Evolutionary conservation across 2,329 filamentous ascomycete genomes (phyloP).

Genomic region (Westerdykella ornata): DNA sequence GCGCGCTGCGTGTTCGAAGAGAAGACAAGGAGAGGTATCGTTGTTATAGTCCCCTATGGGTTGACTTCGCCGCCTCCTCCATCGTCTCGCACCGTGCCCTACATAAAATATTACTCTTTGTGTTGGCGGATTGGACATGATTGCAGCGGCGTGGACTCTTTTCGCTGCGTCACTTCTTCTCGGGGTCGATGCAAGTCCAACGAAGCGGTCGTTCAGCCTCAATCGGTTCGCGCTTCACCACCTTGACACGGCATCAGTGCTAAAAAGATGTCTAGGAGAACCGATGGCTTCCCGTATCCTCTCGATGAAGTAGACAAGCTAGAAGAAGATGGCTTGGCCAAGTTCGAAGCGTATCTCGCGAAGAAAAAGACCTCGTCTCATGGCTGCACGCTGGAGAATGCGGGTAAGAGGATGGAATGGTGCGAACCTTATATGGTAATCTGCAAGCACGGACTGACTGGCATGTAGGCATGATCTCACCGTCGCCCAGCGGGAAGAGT

Average conservation of each 20-base stretch:
- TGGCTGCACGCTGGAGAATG: slow-evolving; percentile 20
- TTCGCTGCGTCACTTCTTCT: not conserved
- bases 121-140: not conserved
- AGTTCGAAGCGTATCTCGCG: slow-evolving; percentile 18
- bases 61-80: too few relatives aligned
- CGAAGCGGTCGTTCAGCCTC: not conserved
- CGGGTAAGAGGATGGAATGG: slow-evolving; percentile 17
- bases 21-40: too few relatives aligned
- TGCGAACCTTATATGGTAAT: slow-evolving; percentile 1
- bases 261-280: not conserved
- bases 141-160: not conserved
- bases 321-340: slow-evolving; percentile 12
- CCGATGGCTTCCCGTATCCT: slow-evolving; percentile 19
- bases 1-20: too few relatives aligned
- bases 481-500: slow-evolving; percentile 15
- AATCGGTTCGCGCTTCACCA: not conserved
- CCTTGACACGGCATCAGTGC: not conserved
- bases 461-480: slow-evolving; percentile 15
- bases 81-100: too few relatives aligned
- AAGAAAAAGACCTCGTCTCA: slow-evolving; percentile 13
- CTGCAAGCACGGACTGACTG: too few relatives aligned
- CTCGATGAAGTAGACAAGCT: slow-evolving; percentile 20
- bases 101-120: too few relatives aligned
- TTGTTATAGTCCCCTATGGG: too few relatives aligned
- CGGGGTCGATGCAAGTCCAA: not conserved